Conservation (phyloP, 116 monocot genomes). For the Cymodocea nodosa region DNA sequence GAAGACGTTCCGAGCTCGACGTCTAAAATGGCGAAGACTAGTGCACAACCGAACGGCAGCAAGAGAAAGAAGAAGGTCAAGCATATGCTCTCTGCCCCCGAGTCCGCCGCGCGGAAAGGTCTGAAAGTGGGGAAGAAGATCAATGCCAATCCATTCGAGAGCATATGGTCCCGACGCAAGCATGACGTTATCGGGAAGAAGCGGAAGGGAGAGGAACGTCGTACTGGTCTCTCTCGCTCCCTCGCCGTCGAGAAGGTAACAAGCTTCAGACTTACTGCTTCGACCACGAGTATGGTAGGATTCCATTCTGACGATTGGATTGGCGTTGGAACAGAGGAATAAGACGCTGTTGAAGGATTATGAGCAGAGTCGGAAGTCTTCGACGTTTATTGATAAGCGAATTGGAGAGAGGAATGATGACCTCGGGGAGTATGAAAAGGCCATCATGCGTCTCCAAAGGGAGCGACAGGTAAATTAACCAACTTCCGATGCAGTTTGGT, state of each 20-base stretch:
- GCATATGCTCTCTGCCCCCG: conserved; percentile 32
- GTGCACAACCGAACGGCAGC: conserved; percentile 1
- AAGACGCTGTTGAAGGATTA: conserved; percentile 81
- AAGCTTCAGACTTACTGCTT: no score
- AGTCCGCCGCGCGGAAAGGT: conserved; percentile 34
- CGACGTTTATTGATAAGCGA: conserved; percentile 59
- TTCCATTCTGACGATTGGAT: not conserved
- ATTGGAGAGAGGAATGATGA: conserved; percentile 74
- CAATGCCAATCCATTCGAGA: conserved; percentile 66
- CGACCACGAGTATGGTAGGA: not conserved
- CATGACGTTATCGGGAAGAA: conserved; percentile 59
- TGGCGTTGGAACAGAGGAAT: conserved; percentile 41
- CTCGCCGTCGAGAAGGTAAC: conserved; percentile 59
- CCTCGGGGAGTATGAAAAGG: conserved; percentile 75
- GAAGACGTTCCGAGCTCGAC: not conserved
- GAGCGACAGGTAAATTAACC: conserved; percentile 43
- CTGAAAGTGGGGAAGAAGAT: conserved; percentile 6
- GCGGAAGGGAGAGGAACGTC: conserved; percentile 61
- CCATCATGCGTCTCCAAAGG: conserved; percentile 60
- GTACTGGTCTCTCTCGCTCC: conserved; percentile 50
- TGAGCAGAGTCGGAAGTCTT: conserved; percentile 58
- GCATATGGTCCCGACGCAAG: conserved; percentile 72
- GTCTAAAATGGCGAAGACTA: conserved; percentile 42
- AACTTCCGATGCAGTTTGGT: no score
- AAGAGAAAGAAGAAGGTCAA: conserved; percentile 47